Conservation (phyloP, 164 flowering plant species). For the Annona squamosa region DNA sequence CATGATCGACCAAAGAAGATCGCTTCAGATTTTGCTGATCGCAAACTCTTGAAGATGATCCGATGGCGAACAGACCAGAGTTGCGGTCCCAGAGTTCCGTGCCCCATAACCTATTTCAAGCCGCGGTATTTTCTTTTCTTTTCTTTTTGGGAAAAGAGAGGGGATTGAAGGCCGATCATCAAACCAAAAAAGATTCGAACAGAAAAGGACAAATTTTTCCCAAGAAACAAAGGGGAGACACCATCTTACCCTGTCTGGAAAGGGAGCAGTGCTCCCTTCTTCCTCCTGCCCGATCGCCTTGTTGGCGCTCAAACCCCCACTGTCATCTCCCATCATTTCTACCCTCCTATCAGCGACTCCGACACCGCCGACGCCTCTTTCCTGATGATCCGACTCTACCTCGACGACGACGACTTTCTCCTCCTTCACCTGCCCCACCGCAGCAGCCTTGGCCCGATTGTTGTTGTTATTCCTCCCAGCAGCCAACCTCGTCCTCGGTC, state of each 20-base stretch:
- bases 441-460: conserved; percentile 13
- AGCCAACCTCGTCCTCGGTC: conserved; percentile 24
- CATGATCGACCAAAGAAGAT: too few species aligned
- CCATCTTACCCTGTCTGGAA: conserved; percentile 58
- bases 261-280: conserved; percentile 61
- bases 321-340: conserved; percentile 43
- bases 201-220: neutral
- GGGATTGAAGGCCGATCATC: neutral
- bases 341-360: conserved; percentile 6
- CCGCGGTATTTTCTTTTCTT: too few species aligned
- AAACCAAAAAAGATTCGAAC: neutral
- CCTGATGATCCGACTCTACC: conserved; percentile 7
- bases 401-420: conserved; percentile 5
- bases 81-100: too few species aligned
- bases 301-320: conserved; percentile 72
- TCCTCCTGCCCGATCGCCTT: conserved; percentile 63
- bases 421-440: conserved; percentile 12
- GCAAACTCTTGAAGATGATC: too few species aligned
- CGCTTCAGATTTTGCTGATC: too few species aligned
- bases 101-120: too few species aligned
- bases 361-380: conserved; percentile 13
- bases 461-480: conserved; percentile 8
- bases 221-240: neutral
- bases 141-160: too few species aligned
- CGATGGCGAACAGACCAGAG: too few species aligned